These are phyloP conservation scores for Saksenaea oblongispora DNA, from an alignment of 371 early-diverging fungal species.

Conservation along the genomic window DNA sequence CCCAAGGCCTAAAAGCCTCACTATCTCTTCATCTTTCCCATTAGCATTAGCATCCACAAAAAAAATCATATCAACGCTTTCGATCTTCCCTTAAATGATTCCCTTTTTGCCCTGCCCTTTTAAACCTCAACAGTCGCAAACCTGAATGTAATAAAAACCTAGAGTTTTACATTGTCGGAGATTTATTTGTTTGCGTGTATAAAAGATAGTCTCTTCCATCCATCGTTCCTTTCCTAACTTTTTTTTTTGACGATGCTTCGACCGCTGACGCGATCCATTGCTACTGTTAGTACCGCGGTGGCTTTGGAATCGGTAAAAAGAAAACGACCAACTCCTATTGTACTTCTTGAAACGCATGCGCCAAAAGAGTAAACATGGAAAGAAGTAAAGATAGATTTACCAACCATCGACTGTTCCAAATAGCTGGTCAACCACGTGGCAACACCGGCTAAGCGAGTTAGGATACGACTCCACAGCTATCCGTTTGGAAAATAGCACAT, in stretches of 20 bases:
- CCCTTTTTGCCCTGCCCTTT: not conserved
- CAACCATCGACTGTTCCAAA: not conserved
- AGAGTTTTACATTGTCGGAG: not conserved
- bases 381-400: not conserved
- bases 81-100: not conserved
- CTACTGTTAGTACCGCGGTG: not conserved
- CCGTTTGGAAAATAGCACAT: not conserved
- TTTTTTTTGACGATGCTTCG: not conserved
- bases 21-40: not conserved
- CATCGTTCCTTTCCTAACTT: not conserved
- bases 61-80: slow-evolving; percentile 2
- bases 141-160: not conserved
- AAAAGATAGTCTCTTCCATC: too few relatives aligned
- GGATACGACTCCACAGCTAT: slow-evolving; percentile 28
- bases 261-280: not conserved
- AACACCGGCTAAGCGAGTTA: slow-evolving; percentile 24
- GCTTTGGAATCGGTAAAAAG: not conserved
- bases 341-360: slow-evolving; percentile 8
- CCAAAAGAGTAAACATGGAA: slow-evolving; percentile 7
- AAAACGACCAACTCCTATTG: slow-evolving; percentile 19
- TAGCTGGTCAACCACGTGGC: slow-evolving; percentile 19
- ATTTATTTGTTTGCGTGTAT: not conserved
- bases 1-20: slow-evolving; percentile 43
- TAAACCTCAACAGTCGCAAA: not conserved
- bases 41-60: slow-evolving; percentile 3